Percentiles rank a stretch among this genome's conserved stretches.
Evolutionary conservation across 306 rosid species (phyloP).

Genomic region (Mimosa pudica): DNA sequence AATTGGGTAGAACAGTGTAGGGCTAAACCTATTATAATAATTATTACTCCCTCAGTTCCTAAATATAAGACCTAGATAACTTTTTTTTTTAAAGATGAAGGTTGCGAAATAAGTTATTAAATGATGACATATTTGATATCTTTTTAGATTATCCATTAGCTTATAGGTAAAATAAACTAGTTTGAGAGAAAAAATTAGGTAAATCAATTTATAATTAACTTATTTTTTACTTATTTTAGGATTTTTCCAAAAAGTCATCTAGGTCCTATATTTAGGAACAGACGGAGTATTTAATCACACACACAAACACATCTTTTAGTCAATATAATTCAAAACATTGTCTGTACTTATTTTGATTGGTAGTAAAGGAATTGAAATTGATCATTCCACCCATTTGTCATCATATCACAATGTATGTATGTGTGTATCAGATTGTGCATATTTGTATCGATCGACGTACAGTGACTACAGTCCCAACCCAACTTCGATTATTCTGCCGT

Average conservation of each 20-base stretch:
- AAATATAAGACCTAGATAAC: no score
- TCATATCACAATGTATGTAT: background rate
- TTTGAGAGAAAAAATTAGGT: no score
- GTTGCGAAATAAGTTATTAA: no score
- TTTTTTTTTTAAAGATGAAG: no score
- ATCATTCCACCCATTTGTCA: conserved; percentile 4
- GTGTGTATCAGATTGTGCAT: background rate
- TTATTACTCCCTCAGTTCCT: no score
- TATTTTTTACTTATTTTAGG: no score
- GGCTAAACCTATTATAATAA: conserved; percentile 10
- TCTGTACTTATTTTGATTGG: conserved; percentile 21
- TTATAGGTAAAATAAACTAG: no score
- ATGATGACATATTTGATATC: no score
- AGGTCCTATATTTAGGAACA: no score
- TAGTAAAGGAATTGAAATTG: background rate
- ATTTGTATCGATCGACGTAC: background rate
- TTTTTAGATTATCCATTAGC: no score
- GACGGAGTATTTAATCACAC: background rate
- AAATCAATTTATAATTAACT: no score
- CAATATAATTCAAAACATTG: conserved; percentile 19
- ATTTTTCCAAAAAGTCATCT: no score
- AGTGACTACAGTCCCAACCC: background rate
- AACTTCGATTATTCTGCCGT: background rate
- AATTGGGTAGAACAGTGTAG: conserved; percentile 50
- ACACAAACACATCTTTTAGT: conserved; percentile 2